A percentile compares a stretch with the other conserved stretches of the same genome.
These are phyloP conservation scores for Phytopythium vexans DNA, from an alignment of 352 stramenopile species.

Conservation along the genomic window DNA sequence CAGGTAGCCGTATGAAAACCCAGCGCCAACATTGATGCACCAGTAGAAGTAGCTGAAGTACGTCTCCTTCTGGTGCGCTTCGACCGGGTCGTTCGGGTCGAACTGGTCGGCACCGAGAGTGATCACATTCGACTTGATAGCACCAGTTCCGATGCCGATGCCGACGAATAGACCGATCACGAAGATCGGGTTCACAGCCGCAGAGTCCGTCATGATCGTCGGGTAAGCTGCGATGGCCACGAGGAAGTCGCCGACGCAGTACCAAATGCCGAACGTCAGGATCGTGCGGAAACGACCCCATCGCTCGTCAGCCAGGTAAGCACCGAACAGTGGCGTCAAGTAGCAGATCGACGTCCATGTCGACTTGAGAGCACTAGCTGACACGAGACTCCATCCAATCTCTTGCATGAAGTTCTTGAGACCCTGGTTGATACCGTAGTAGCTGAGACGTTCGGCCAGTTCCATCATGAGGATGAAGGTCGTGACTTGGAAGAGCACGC, in stretches of 20 bases:
- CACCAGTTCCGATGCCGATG: slow-evolving; percentile 39
- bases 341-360: slow-evolving; percentile 69
- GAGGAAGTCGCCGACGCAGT: slow-evolving; percentile 54
- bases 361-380: slow-evolving; percentile 51
- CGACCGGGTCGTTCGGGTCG: slow-evolving; percentile 35
- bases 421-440: slow-evolving; percentile 54
- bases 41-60: slow-evolving; percentile 88
- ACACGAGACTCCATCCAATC: slow-evolving; percentile 57
- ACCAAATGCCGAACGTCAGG: slow-evolving; percentile 47
- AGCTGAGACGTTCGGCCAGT: slow-evolving; percentile 55
- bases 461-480: slow-evolving; percentile 68
- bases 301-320: slow-evolving; percentile 55
- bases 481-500: slow-evolving; percentile 52
- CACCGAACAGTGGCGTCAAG: slow-evolving; percentile 53
- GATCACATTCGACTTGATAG: slow-evolving; percentile 65
- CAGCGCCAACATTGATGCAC: slow-evolving; percentile 68
- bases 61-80: slow-evolving; percentile 49
- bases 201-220: slow-evolving; percentile 27
- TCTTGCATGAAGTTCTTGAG: slow-evolving; percentile 62
- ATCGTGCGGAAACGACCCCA: slow-evolving; percentile 67
- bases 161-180: slow-evolving; percentile 51
- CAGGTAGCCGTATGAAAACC: slow-evolving; percentile 76
- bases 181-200: slow-evolving; percentile 42
- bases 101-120: slow-evolving; percentile 64
- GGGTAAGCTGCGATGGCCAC: slow-evolving; percentile 46